Base-by-base conservation (phyloP, 352 stramenopile species). In the Globisporangium middletonii region DNA sequence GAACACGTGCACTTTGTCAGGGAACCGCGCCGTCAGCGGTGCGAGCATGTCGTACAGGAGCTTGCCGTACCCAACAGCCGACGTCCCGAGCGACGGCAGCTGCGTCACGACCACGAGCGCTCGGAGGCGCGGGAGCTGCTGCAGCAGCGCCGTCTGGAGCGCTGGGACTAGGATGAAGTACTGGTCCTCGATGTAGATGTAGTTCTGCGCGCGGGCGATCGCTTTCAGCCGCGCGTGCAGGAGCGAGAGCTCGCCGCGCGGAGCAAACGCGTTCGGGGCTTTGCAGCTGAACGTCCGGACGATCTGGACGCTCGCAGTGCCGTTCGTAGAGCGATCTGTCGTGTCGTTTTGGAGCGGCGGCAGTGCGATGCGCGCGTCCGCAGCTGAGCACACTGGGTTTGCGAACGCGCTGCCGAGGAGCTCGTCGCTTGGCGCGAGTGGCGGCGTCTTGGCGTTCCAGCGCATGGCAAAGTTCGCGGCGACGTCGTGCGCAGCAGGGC, bases 181-280 rank as follows among this genome's bases (percentile, higher is more conserved):
- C 65, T 87, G 74, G 53, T 89, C 79, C 53, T 87, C 72, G 54
- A 89, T 77, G 57, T 79, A 87, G n/a, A 89, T 73, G 63, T 70
- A 83, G 62, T 89, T 89, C 50, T 69, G 62, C 0, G 76, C 79
- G 23, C 80, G 71, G 2, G 56, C 62, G 57, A 88, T 82, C 42
- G 76, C 79, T 60, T 89, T 84, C 35, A 83, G 70, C 26, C 75
- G 68, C 13, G 68, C 62, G 45, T 79, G 60, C 37, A 82, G 73
- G 35, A 89, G 70, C 13, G 70, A 75, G 42, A 83, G 69, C 55
- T 89, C 76, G 6, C 79, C 79, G 30, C 81, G 63, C 2, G 64
- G 65, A 46, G 43, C 43, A 26, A 48, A 48, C 8, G 16, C 16
- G n/a, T 48, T 26, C n/a, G 13, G 2, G 11, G 18, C 41, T 19